phyloP scores from a whole-genome alignment of 768 basidiomycete genomes.

The Kwoniella bestiolae region DNA sequence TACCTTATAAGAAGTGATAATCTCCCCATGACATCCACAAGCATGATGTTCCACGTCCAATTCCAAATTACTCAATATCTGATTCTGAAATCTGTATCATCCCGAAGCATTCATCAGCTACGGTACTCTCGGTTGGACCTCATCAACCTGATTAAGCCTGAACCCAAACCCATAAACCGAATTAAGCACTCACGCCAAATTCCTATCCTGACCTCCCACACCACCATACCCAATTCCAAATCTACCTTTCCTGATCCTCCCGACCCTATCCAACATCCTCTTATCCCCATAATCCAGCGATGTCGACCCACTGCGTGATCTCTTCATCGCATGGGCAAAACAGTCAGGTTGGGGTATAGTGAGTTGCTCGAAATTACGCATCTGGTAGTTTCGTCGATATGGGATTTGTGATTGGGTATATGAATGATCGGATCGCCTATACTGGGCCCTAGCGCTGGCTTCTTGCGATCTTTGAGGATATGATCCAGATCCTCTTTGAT shows the following conservation, averaged over 20 bases:
- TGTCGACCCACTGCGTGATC: neutral
- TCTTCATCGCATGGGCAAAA: neutral
- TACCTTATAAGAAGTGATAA: slow-evolving; percentile 30
- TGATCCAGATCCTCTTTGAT: no score
- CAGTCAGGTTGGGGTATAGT: slow-evolving; percentile 3
- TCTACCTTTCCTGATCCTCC: slow-evolving; percentile 9
- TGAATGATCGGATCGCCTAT: neutral
- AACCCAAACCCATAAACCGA: no score
- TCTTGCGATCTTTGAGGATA: neutral
- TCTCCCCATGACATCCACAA: slow-evolving; percentile 33
- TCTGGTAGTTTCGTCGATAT: neutral
- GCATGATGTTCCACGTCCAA: slow-evolving; percentile 20
- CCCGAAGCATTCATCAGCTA: neutral
- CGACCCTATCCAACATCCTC: neutral
- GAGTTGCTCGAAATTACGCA: neutral
- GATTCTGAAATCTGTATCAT: slow-evolving; percentile 1
- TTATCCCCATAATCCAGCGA: neutral
- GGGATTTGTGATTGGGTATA: neutral
- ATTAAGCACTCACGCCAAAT: slow-evolving; percentile 16
- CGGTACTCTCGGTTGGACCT: neutral
- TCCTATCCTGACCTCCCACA: neutral
- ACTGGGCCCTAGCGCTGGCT: no score
- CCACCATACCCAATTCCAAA: slow-evolving; percentile 12
- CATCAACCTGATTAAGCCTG: no score
- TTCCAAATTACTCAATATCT: slow-evolving; percentile 17